Percentiles rank a stretch among this genome's conserved stretches.
Conservation (phyloP, 73 alveolate species). For the Symbiodinium pilosum region DNA sequence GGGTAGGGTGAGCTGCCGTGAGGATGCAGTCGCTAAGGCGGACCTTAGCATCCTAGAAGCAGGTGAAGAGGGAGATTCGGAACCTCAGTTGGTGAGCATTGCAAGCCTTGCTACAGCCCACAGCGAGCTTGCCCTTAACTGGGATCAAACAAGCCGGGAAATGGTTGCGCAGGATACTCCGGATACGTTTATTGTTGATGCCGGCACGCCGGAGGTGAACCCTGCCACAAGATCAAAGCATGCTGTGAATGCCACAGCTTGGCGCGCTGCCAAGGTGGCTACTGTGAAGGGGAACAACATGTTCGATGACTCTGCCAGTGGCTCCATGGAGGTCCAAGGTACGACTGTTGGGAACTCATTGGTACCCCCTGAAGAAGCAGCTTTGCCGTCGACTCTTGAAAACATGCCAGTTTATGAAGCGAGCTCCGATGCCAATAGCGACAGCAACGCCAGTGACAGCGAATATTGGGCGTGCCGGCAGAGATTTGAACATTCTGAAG, state of each 20-base stretch:
- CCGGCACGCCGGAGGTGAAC: neutral
- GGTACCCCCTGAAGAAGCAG: neutral
- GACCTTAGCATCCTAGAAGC: too few species aligned
- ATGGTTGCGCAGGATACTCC: neutral
- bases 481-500: too few species aligned
- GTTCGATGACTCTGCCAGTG: neutral
- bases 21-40: too few species aligned
- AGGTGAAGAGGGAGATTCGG: too few species aligned
- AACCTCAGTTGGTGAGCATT: too few species aligned
- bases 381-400: neutral
- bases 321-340: neutral
- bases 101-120: too few species aligned
- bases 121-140: too few species aligned
- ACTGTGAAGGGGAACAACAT: neutral
- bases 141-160: too few species aligned
- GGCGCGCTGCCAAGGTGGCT: conserved; percentile 2
- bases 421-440: neutral
- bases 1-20: too few species aligned
- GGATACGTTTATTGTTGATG: neutral
- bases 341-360: neutral
- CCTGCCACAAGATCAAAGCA: too few species aligned
- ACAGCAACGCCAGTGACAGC: conserved; percentile 13
- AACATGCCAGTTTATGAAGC: neutral
- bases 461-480: neutral
- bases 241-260: too few species aligned